Base-by-base conservation (phyloP, 108 stramenopile species). In the Skeletonema grethae region DNA sequence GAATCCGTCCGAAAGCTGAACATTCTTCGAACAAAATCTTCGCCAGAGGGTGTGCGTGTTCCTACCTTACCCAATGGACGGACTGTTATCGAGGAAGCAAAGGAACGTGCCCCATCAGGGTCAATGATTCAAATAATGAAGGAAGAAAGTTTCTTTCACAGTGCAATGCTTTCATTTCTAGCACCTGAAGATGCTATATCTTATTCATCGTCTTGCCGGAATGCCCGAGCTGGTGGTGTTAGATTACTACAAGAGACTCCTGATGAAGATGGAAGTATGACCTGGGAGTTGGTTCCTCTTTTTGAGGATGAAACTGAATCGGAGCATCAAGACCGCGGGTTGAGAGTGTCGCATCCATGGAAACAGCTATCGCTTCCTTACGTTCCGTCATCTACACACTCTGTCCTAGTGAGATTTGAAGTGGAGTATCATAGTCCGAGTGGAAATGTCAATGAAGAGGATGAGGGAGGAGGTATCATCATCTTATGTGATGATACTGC, bases 11-110 rank as follows among this genome's bases (percentile, higher is more conserved):
- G 36, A 70, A 67, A 67, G 8, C 39, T 82, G 15, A 65, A 34
- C 29, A 34, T 74, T 53, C 50, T 78, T 30, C 65, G 63, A 36
- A 67, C 64, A 20, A 48, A 28, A 13, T 72, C 70, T 48, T 38
- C 36, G 20, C 75, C 68, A 20, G 74, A 75, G 22, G 69, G 63
- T 25, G 69, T 75, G 5, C 61, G 67, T 53, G 61, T 65, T 11
- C 67, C 61, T n/a, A 41, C 73, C 30, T 24, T 80, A 29, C 36
- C 57, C n/a, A 57, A 50, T 41, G 77, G 77, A 36, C 63, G 75
- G 3, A 60, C 82, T 7, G 32, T 82, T 6, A n/a, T 73, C 11
- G 67, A 74, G 5, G 82, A 82, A 66, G 82, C 82, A 46, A 66
- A 57, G 45, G 65, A 70, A 24, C 72, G 82, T 15, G 57, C 75